Evolutionary conservation across 768 basidiomycete species (phyloP).

Genomic region (Agaricus bisporus): DNA sequence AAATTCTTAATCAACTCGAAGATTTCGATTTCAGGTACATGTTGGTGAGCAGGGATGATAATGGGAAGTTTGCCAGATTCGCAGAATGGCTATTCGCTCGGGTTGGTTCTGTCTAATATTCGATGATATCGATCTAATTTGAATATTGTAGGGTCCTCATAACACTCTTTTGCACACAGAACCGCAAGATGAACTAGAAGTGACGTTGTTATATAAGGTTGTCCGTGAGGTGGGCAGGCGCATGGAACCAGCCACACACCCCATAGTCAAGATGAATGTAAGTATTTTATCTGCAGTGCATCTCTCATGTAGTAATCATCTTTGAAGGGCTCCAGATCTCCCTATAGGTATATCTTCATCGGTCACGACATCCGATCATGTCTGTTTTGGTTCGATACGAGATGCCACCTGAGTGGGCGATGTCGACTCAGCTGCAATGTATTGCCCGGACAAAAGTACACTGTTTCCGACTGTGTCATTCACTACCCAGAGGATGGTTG

Average conservation of each 20-base stretch:
- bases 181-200: not conserved
- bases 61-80: not conserved
- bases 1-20: not conserved
- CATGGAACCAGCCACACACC: not conserved
- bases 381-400: not conserved
- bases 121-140: not conserved
- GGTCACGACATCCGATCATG: not conserved
- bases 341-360: not conserved
- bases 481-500: no score
- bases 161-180: not conserved
- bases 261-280: no score
- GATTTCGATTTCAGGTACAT: not conserved
- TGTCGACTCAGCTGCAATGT: not conserved
- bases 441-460: not conserved
- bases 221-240: not conserved
- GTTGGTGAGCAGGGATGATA: not conserved
- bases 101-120: not conserved
- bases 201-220: not conserved
- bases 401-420: not conserved
- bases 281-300: not conserved
- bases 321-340: not conserved
- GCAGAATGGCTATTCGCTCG: no score
- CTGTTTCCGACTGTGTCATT: not conserved
- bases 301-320: not conserved
- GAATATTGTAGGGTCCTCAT: not conserved